Evolutionary conservation across 2,329 filamentous ascomycete genomes (phyloP).

Genomic region (Stagonosporopsis tanaceti): DNA sequence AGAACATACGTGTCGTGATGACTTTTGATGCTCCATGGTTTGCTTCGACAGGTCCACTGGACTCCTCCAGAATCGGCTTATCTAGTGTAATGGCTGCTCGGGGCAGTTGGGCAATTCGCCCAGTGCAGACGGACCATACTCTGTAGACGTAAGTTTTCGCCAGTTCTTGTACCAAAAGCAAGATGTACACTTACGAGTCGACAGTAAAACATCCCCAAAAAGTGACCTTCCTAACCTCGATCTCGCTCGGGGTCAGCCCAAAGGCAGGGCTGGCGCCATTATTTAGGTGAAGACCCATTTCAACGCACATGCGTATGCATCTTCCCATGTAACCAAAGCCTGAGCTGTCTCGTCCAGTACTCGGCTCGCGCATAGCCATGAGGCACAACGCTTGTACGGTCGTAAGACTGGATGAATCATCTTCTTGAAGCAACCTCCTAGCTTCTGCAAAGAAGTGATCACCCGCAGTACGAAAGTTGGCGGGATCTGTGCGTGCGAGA

Average conservation of each 20-base stretch:
- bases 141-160: conserved; percentile 31
- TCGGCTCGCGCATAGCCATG: conserved; percentile 78
- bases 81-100: conserved; percentile 59
- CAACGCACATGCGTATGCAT: conserved; percentile 74
- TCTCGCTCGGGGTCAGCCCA: conserved; percentile 51
- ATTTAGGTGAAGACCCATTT: conserved; percentile 71
- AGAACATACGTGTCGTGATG: conserved; percentile 48
- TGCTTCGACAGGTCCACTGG: conserved; percentile 58
- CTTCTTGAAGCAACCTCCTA: conserved; percentile 65
- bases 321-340: conserved; percentile 77
- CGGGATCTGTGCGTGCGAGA: conserved; percentile 68
- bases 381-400: conserved; percentile 78
- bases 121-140: conserved; percentile 56
- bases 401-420: conserved; percentile 69
- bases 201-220: conserved; percentile 63
- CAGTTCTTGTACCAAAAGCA: background rate
- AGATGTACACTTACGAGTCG: conserved; percentile 52
- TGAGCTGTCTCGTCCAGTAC: conserved; percentile 74
- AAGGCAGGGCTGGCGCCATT: conserved; percentile 43
- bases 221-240: conserved; percentile 59
- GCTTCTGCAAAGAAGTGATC: conserved; percentile 79
- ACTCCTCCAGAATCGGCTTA: conserved; percentile 64
- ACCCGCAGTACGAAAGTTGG: conserved; percentile 70
- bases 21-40: conserved; percentile 21
- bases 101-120: conserved; percentile 58